Evolutionary conservation across 176 grass and related monocot species (phyloP), one percentile per base, ranked within the genome.

Genomic region (Triticum turgidum): DNA sequence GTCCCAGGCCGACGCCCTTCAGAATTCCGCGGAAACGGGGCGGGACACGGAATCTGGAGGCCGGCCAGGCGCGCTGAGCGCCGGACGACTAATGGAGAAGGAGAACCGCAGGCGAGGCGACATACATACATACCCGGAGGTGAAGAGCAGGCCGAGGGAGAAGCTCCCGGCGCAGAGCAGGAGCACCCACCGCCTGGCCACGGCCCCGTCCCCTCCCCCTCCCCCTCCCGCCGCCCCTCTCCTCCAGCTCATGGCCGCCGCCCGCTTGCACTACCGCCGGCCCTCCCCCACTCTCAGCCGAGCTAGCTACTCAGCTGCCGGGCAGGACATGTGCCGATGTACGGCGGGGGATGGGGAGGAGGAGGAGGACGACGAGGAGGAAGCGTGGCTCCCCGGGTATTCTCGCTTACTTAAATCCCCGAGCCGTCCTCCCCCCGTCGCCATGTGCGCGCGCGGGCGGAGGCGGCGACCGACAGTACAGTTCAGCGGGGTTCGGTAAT

Each of bases 131-230:
- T 30, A 98, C 96, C 91, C 93, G 81, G 89, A 85, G 66, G 96
- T 95, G 89, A 98, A 98, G 91, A 98, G 85, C 20, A 98, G 86
- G 47, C 93, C 96, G 76, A 95, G 81, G 90, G 47, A 90, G 88
- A 98, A 98, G 91, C 96, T 91, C 42, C 96, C 91, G 76, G 93
- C 86, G 88, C 96, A 98, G 86, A 98, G 88, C 87, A 98, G 82
- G 33, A 98, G 56, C 25, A 91, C 88, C 89, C 93, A 94, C 73
- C 80, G 92, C 61, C 78, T 85, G 17, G 88, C 82, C 41, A 92
- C 86, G 78, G 83, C 77, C 4, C 66, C 88, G 15, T 90, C 83
- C 58, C 79, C 81, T 3, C 30, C 81, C 38, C 71, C 88, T 18
- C 62, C 86, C 13, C 54, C 88, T 9, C 6, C 37, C 37, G 37